Percentiles rank a stretch among this genome's conserved stretches.
Evolutionary conservation across 2,329 filamentous ascomycete species (phyloP).

Genomic region (Cercospora brassicicola): DNA sequence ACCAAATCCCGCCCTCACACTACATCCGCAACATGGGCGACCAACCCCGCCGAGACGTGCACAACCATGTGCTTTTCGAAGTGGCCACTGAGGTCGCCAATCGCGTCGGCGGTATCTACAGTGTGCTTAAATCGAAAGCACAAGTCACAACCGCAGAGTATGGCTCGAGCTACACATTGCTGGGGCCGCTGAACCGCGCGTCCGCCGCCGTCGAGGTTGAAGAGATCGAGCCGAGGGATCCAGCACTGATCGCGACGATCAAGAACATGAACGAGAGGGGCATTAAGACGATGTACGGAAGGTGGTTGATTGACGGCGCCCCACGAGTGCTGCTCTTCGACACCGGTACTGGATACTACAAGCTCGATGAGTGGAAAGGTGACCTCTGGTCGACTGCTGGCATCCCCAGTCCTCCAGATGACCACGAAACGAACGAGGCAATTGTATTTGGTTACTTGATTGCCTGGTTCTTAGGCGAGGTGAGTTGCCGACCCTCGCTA

Average conservation of each 20-base stretch:
- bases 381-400: constrained; percentile 91
- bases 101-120: constrained; percentile 98
- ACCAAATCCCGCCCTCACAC: constrained; percentile 6
- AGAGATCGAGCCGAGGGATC: constrained; percentile 79
- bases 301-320: constrained; percentile 96
- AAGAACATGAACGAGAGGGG: constrained; percentile 90
- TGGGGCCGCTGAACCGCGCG: constrained; percentile 87
- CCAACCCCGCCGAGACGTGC: constrained; percentile 66
- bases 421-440: constrained; percentile 94
- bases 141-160: constrained; percentile 97
- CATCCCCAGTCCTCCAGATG: constrained; percentile 87
- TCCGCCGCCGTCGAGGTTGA: constrained; percentile 98
- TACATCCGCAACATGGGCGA: constrained; percentile 35
- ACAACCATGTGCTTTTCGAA: constrained; percentile 95
- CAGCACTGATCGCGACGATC: constrained; percentile 77
- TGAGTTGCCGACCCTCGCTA: constrained; percentile 45
- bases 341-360: constrained; percentile 87
- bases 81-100: constrained; percentile 96
- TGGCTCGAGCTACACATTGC: constrained; percentile 93
- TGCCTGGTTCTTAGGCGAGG: constrained; percentile 97
- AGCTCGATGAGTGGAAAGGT: constrained; percentile 92
- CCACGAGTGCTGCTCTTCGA: constrained; percentile 92
- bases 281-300: constrained; percentile 84
- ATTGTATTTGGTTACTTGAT: constrained; percentile 97
- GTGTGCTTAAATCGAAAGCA: constrained; percentile 97